Evolutionary conservation across 768 basidiomycete genomes (phyloP).

Genomic region (Lepiota venenata): DNA sequence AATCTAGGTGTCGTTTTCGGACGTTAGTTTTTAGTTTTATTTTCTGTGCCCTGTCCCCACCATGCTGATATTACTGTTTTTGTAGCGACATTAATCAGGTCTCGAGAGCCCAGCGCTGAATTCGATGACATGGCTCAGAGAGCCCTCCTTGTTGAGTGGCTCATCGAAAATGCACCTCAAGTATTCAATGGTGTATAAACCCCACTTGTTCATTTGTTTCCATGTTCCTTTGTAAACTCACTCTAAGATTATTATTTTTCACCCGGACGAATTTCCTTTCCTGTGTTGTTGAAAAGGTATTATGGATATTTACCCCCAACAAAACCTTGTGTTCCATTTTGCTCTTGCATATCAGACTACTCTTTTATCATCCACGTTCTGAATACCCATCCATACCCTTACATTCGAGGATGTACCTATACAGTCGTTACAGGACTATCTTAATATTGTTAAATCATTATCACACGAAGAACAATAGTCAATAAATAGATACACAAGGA

Average conservation of each 20-base stretch:
- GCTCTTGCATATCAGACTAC: conserved; percentile 6
- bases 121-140: conserved; percentile 99
- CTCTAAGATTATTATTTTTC: conserved; percentile 3
- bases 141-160: conserved; percentile 90
- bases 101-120: conserved; percentile 80
- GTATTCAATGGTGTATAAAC: conserved; percentile 37
- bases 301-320: conserved; percentile 10
- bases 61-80: conserved; percentile 12
- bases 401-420: conserved; percentile 10
- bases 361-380: conserved; percentile 6
- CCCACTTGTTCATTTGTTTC: conserved; percentile 19
- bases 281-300: conserved; percentile 9
- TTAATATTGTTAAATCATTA: conserved; percentile 7
- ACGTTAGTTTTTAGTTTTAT: conserved; percentile 59
- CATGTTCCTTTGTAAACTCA: conserved; percentile 11
- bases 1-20: conserved; percentile 98
- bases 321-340: neutral
- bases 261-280: conserved; percentile 1
- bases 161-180: conserved; percentile 80
- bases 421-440: neutral
- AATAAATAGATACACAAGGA: neutral
- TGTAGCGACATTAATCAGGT: conserved; percentile 91
- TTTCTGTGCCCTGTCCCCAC: neutral
- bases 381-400: conserved; percentile 9
- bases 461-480: neutral